phyloP scores from a whole-genome alignment of 2,329 filamentous ascomycete genomes.

The Aspergillus sp. region DNA sequence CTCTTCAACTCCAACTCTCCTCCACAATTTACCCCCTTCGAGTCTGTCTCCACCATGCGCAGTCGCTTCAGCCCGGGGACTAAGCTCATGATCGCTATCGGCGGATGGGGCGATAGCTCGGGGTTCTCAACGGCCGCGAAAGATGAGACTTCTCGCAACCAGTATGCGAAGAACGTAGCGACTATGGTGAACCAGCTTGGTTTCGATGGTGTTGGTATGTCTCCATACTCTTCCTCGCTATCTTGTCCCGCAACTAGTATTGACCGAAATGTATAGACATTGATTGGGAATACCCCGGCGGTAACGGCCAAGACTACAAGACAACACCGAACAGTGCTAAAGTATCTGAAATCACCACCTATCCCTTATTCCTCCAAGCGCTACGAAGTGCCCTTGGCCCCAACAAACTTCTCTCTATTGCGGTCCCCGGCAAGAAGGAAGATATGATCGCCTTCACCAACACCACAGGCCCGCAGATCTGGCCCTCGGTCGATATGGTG shows the following conservation, averaged over 20 bases:
- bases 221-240: not conserved
- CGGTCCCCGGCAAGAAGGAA: constrained; percentile 61
- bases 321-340: constrained; percentile 60
- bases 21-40: constrained; percentile 55
- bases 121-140: constrained; percentile 63
- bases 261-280: constrained; percentile 51
- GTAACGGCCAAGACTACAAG: constrained; percentile 71
- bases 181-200: constrained; percentile 62
- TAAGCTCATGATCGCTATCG: constrained; percentile 70
- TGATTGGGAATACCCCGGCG: constrained; percentile 66
- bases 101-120: constrained; percentile 70
- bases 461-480: constrained; percentile 60
- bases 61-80: constrained; percentile 56
- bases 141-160: constrained; percentile 53
- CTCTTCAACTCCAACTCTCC: constrained; percentile 51
- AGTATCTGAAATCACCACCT: constrained; percentile 61
- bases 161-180: constrained; percentile 66
- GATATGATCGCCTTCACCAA: constrained; percentile 70
- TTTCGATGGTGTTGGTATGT: constrained; percentile 64
- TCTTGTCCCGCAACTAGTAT: constrained; percentile 13
- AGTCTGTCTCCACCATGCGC: constrained; percentile 54
- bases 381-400: constrained; percentile 60
- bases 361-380: constrained; percentile 60
- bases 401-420: constrained; percentile 64
- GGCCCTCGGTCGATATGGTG: constrained; percentile 63